Base-by-base conservation (phyloP, 495 filamentous ascomycete species). In the Penicillium arizonense region DNA sequence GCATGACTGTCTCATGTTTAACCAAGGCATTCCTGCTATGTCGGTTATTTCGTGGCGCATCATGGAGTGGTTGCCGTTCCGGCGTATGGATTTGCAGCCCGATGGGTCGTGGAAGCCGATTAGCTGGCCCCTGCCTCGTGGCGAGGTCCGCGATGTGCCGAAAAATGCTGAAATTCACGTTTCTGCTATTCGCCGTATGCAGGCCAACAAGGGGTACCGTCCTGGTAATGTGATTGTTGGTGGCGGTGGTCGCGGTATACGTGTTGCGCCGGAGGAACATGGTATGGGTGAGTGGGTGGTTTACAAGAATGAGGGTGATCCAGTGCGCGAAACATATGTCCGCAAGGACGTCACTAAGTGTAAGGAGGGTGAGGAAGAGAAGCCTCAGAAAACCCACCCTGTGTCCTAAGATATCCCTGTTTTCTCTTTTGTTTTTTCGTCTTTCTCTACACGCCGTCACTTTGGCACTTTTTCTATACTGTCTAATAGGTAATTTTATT, bases 61-160 rank as follows among this genome's bases (percentile, higher is more conserved):
- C 28, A 93, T 94, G 88, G 88, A 95, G 61, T 91, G 86, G 60
- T 72, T 95, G 12, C 90, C 90, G 0, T 93, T 94, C 72, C 82
- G 88, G 1, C 80, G 90, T 8, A 90, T 95, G 87, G 90, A 93
- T 61, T 63, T 94, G 16, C 79, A 82, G 44, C 48, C 75, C 3
- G 85, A 93, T 53, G 89, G 89, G 1, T 81, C 82, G 0, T 95
- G 90, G 90, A 86, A 87, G 57, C 84, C 87, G 0, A 93, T 95
- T 52, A 70, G 82, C 18, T 91, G 88, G 84, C 90, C 90, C 0
- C 66, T 94, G 4, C 90, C 90, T 0, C 81, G 82, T 40, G 90
- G 90, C 21, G 90, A 94, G 63, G 83, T 87, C 4, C 81, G 90
- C 2, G 90, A 95, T 63, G 88, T 96, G 11, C 90, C 90, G 0